A percentile compares a stretch with the other conserved stretches of the same genome.
Conservation (phyloP, 306 rosid species). For the Prunus mume region DNA sequence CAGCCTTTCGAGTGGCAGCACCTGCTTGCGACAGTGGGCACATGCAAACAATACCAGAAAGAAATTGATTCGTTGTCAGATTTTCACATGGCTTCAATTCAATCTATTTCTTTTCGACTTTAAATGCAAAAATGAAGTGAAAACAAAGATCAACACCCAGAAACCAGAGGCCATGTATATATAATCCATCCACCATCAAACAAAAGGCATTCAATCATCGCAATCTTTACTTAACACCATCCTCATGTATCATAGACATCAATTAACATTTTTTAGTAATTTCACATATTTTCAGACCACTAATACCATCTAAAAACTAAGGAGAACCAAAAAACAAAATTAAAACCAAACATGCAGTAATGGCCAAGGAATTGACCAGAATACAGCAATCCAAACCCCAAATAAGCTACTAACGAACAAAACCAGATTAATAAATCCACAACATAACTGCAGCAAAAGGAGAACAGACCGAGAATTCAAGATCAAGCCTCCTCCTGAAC, state of each 20-base stretch:
- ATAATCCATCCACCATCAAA: not conserved
- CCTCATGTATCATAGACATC: conserved; percentile 2
- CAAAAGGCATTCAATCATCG: not conserved
- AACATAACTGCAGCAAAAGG: conserved; percentile 12
- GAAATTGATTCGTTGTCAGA: not conserved
- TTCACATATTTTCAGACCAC: conserved; percentile 24
- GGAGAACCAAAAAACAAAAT: not conserved
- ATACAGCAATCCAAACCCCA: conserved; percentile 40
- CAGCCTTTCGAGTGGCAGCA: not conserved
- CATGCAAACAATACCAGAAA: not conserved
- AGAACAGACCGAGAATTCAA: not conserved
- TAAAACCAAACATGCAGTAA: conserved; percentile 10
- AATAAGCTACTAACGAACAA: conserved; percentile 47
- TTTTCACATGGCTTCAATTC: not conserved
- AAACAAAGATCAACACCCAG: not conserved
- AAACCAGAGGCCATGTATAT: not conserved
- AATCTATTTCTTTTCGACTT: not conserved
- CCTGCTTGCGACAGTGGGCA: not conserved
- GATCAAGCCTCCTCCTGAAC: conserved; percentile 45
- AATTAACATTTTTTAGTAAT: not conserved
- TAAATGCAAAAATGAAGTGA: not conserved
- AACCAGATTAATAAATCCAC: conserved; percentile 19
- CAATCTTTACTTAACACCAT: conserved; percentile 1
- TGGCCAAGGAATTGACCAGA: conserved; percentile 4
- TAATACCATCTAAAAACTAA: conserved; percentile 24